Conservation (phyloP, 495 filamentous ascomycete genomes). For the Aspergillus biplanus region DNA sequence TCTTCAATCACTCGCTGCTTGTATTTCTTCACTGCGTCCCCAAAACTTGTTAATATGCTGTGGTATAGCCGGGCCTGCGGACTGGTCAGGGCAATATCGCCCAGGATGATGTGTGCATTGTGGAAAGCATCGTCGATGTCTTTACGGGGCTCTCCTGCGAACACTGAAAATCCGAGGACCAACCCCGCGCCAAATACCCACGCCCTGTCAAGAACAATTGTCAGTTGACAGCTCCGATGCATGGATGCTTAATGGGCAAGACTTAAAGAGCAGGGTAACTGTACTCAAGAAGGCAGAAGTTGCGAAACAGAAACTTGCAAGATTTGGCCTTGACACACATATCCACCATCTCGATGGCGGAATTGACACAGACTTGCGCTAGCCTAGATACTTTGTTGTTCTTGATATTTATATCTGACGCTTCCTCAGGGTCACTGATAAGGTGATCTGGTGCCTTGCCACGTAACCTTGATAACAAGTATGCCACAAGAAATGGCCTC, state of each 20-base stretch:
- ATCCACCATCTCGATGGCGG: neutral
- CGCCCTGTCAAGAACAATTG: slow-evolving; percentile 12
- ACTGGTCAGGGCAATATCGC: no score
- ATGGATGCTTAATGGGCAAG: no score
- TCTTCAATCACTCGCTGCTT: no score
- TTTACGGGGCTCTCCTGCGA: slow-evolving; percentile 1
- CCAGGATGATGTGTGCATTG: no score
- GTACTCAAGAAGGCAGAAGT: slow-evolving; percentile 1
- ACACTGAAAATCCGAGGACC: slow-evolving; percentile 23
- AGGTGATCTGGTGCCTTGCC: slow-evolving; percentile 6
- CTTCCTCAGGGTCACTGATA: neutral
- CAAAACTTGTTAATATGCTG: no score
- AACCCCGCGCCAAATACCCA: slow-evolving; percentile 20
- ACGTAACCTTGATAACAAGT: slow-evolving; percentile 11
- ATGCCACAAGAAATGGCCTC: slow-evolving; percentile 22
- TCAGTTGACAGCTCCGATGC: no score
- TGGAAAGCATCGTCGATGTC: no score
- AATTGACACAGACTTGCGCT: neutral
- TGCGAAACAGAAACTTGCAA: neutral
- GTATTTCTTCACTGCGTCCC: no score
- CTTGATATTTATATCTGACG: neutral
- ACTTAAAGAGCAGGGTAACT: no score
- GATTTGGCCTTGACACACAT: neutral
- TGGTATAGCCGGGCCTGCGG: no score
- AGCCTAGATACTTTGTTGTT: neutral